Evolutionary conservation across 208 protist species (phyloP).

Genomic region (Tritrichomonas musculus): DNA sequence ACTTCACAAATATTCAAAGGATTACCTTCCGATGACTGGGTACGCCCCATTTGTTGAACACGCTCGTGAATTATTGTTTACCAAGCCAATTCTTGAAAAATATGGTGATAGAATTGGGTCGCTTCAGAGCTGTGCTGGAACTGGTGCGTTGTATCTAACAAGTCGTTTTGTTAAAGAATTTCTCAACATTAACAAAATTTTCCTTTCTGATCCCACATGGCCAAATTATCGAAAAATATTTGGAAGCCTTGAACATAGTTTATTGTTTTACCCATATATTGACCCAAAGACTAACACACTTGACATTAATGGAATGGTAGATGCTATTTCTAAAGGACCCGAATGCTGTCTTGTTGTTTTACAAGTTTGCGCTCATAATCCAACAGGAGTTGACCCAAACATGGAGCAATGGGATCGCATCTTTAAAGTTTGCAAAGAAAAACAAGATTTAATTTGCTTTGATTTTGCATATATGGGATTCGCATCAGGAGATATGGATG

Average conservation of each 20-base stretch:
- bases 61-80: slow-evolving; percentile 72
- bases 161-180: slow-evolving; percentile 61
- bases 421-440: slow-evolving; percentile 55
- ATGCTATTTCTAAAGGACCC: slow-evolving; percentile 61
- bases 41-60: slow-evolving; percentile 63
- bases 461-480: slow-evolving; percentile 83
- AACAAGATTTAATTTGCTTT: slow-evolving; percentile 77
- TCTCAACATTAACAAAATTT: slow-evolving; percentile 51
- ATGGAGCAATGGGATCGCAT: slow-evolving; percentile 82
- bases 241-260: slow-evolving; percentile 36
- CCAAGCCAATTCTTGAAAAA: slow-evolving; percentile 54
- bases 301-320: slow-evolving; percentile 70
- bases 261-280: slow-evolving; percentile 69
- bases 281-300: slow-evolving; percentile 58
- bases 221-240: slow-evolving; percentile 59
- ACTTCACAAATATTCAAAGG: slow-evolving; percentile 66
- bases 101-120: slow-evolving; percentile 57
- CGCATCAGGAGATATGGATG: slow-evolving; percentile 82
- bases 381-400: slow-evolving; percentile 91
- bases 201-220: slow-evolving; percentile 67
- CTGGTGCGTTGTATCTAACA: slow-evolving; percentile 66
- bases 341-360: slow-evolving; percentile 72
- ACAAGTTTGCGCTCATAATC: slow-evolving; percentile 95
- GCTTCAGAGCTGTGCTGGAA: slow-evolving; percentile 73
- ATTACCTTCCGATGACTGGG: slow-evolving; percentile 84